Base-by-base conservation (phyloP, 2,329 filamentous ascomycete species). In the Amylocarpus encephaloides region DNA sequence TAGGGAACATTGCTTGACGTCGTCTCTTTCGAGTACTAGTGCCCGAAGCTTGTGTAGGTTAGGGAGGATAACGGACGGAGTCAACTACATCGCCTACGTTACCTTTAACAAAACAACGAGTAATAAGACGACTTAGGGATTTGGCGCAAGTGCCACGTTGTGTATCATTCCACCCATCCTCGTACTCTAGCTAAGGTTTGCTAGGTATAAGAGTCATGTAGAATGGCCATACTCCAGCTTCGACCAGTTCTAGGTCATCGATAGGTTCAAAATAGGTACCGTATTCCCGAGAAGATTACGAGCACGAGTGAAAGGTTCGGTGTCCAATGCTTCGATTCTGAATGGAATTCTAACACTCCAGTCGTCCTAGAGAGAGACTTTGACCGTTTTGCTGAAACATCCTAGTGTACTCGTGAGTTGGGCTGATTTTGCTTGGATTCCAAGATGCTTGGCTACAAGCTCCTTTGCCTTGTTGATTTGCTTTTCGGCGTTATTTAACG, bases 371-470 rank as follows among this genome's bases (percentile, higher is more conserved):
- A 62, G 30, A 9, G 50, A 58, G 15, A 62, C 54, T n/a, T 55
- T 47, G 19, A 59, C 19, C 15, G 60, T 62, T 33, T 49, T 58
- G 43, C 58, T 62, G 35, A 58, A 62, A 44, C 44, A 58, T 26
- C 56, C 60, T n/a, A n/a, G n/a, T n/a, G n/a, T n/a, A n/a, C n/a
- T n/a, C n/a, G n/a, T n/a, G n/a, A n/a, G n/a, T n/a, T n/a, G n/a
- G n/a, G n/a, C n/a, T n/a, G n/a, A n/a, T n/a, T n/a, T n/a, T n/a
- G n/a, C n/a, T 53, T 62, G 58, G 32, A 53, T 48, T 15, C 35
- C 34, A 9, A 49, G n/a, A n/a, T n/a, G n/a, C n/a, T n/a, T n/a
- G n/a, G n/a, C n/a, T n/a, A n/a, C n/a, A n/a, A n/a, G n/a, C n/a
- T n/a, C n/a, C n/a, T n/a, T n/a, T n/a, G n/a, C n/a, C n/a, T n/a